Evolutionary conservation across 257 asterid species (phyloP).

Genomic region (Anisodus tanguticus): DNA sequence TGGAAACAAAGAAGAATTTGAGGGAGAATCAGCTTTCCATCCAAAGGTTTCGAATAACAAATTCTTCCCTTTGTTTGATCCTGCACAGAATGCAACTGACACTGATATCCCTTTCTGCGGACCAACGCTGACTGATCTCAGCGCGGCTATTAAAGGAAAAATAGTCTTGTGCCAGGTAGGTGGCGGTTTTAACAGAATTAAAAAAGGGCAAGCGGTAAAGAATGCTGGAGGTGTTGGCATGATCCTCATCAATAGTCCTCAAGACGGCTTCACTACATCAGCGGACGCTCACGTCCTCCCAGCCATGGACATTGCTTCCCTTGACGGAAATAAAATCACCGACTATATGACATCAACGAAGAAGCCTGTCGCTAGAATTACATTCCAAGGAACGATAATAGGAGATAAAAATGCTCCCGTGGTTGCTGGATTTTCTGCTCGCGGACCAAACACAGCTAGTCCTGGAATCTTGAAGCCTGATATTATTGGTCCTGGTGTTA

Average conservation of each 20-base stretch:
- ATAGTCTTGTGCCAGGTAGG: slow-evolving; percentile 41
- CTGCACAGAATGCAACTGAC: not conserved
- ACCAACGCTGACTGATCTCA: slow-evolving; percentile 24
- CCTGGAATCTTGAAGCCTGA: slow-evolving; percentile 48
- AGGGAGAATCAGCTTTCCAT: slow-evolving; percentile 43
- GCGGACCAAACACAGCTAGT: slow-evolving; percentile 39
- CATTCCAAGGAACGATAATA: slow-evolving; percentile 41
- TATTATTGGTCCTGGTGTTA: slow-evolving; percentile 44
- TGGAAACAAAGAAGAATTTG: slow-evolving; percentile 35
- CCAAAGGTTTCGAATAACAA: slow-evolving; percentile 26
- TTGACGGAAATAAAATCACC: slow-evolving; percentile 29
- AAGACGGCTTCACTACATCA: not conserved
- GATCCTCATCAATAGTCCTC: slow-evolving; percentile 36
- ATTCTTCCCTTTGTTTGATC: slow-evolving; percentile 32
- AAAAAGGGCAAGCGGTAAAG: slow-evolving; percentile 39
- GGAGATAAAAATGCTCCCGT: slow-evolving; percentile 37
- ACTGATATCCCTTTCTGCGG: not conserved
- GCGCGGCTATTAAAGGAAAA: slow-evolving; percentile 30
- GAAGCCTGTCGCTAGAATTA: slow-evolving; percentile 31
- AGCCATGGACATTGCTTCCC: slow-evolving; percentile 30
- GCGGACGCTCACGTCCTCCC: slow-evolving; percentile 46
- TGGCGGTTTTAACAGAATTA: not conserved
- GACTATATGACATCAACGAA: slow-evolving; percentile 38
- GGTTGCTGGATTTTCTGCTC: slow-evolving; percentile 41
- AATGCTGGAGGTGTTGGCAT: slow-evolving; percentile 49